Conservation (phyloP, 176 grass and related monocot species). For the Oryza meyeriana region DNA sequence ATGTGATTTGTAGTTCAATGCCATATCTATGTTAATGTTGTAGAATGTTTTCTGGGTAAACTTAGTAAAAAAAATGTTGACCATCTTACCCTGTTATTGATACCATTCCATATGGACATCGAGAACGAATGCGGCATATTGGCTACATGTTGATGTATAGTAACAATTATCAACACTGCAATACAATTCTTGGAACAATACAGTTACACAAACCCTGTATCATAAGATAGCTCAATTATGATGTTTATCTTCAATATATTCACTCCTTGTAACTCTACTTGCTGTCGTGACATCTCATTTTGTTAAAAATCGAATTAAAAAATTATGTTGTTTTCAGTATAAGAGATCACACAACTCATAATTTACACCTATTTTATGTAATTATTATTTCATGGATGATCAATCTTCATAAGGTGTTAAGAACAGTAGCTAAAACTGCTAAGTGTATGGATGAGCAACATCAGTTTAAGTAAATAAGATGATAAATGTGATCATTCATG, state of each 20-base stretch:
- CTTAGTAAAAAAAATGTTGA: not conserved
- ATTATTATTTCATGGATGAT: not conserved
- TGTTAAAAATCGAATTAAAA: not conserved
- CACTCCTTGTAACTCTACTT: not conserved
- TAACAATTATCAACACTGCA: not conserved
- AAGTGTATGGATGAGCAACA: not conserved
- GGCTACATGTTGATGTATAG: not conserved
- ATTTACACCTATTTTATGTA: not conserved
- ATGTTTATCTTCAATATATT: not conserved
- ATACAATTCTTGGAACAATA: not conserved
- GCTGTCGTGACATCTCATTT: not conserved
- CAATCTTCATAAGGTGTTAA: not conserved
- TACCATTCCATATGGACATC: constrained; percentile 7
- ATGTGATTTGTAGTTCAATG: not conserved
- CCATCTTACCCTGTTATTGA: not conserved
- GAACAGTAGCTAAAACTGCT: constrained; percentile 5
- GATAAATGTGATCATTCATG: not conserved
- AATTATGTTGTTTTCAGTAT: not conserved
- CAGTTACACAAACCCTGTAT: not conserved
- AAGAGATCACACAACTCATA: not conserved
- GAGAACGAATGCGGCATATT: not conserved
- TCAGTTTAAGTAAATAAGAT: not conserved
- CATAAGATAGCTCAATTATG: not conserved
- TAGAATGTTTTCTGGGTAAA: not conserved
- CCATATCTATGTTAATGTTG: constrained; percentile 17